Evolutionary conservation across 164 flowering plant species (phyloP).

Genomic region (Vitis rupestris): DNA sequence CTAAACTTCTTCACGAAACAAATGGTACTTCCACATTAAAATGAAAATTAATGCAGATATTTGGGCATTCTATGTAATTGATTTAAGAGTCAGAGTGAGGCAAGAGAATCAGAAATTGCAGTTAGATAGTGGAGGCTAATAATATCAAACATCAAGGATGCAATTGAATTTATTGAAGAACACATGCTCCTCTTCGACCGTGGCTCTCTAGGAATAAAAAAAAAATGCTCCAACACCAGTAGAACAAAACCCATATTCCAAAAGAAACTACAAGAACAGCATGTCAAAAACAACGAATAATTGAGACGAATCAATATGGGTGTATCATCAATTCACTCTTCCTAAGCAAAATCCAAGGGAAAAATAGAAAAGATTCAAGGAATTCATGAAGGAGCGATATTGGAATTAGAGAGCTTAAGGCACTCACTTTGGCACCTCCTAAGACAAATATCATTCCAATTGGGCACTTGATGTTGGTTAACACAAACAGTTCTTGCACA

Average conservation of each 20-base stretch:
- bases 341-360: not conserved
- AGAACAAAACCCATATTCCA: not conserved
- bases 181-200: too few species aligned
- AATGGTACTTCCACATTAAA: too few species aligned
- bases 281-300: not conserved
- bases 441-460: conserved; percentile 17
- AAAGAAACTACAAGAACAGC: not conserved
- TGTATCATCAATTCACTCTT: not conserved
- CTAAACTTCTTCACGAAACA: too few species aligned
- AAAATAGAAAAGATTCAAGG: not conserved
- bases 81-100: too few species aligned
- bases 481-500: conserved; percentile 79
- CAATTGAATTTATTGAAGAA: too few species aligned
- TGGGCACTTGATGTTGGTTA: conserved; percentile 18
- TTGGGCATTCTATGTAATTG: too few species aligned
- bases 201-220: too few species aligned
- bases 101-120: too few species aligned
- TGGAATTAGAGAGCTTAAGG: conserved; percentile 18
- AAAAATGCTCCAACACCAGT: not conserved
- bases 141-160: too few species aligned
- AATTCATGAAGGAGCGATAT: not conserved
- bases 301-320: not conserved
- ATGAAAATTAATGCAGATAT: too few species aligned
- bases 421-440: conserved; percentile 17
- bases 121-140: too few species aligned